Percentiles rank a stretch among this genome's conserved stretches.
Evolutionary conservation across 140 eudicot genomes (phyloP).

Genomic region (Erigeron philadelphicus): DNA sequence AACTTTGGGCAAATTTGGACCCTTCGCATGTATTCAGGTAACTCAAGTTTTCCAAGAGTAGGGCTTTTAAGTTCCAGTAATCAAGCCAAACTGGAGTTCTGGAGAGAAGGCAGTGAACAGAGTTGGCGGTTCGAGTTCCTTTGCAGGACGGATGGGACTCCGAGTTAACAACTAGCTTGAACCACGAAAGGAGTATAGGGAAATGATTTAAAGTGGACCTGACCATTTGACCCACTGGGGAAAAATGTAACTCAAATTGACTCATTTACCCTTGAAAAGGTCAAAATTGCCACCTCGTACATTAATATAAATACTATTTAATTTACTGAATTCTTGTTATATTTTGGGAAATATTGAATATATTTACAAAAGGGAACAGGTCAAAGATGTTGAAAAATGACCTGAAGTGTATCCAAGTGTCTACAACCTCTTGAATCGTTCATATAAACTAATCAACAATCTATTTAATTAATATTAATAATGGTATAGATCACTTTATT

Average conservation of each 20-base stretch:
- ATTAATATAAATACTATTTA: background rate
- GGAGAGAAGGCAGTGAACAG: background rate
- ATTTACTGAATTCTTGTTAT: background rate
- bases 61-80: background rate
- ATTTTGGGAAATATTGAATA: background rate
- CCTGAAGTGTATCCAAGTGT: background rate
- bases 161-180: background rate
- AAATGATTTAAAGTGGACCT: too few relatives aligned
- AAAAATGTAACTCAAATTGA: background rate
- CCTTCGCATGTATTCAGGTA: background rate
- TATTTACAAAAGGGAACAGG: background rate
- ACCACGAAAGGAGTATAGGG: too few relatives aligned
- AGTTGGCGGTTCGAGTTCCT: background rate
- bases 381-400: background rate
- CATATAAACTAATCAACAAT: background rate
- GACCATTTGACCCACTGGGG: background rate
- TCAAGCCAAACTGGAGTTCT: background rate
- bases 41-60: background rate
- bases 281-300: too few relatives aligned
- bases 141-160: background rate
- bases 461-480: background rate
- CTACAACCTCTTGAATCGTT: background rate
- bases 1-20: background rate
- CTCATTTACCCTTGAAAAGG: background rate
- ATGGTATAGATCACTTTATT: background rate